A percentile compares a stretch with the other conserved stretches of the same genome.
These are phyloP conservation scores for Alternaria postmessia DNA, from an alignment of 2,329 filamentous ascomycete genomes.

Conservation along the genomic window DNA sequence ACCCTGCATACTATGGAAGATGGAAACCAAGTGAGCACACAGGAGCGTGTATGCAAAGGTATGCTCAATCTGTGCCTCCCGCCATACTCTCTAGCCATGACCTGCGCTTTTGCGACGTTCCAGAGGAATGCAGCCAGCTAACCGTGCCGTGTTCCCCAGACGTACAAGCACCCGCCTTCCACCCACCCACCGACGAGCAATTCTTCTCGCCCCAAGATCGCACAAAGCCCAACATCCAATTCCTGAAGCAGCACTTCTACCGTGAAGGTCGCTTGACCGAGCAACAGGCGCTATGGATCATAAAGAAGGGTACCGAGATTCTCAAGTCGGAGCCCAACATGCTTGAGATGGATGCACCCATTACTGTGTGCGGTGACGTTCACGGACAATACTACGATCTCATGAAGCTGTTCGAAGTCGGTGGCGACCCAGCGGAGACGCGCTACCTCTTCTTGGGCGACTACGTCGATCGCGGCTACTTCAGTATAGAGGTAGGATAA, in stretches of 20 bases:
- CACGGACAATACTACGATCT: conserved; percentile 99
- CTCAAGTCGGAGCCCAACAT: conserved; percentile 92
- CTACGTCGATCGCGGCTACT: conserved; percentile 98
- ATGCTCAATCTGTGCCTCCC: conserved; percentile 35
- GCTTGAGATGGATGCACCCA: conserved; percentile 98
- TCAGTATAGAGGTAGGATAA: conserved; percentile 82
- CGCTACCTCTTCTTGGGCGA: conserved; percentile 96
- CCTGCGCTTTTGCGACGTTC: conserved; percentile 3
- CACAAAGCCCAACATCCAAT: conserved; percentile 88
- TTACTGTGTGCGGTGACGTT: conserved; percentile 97
- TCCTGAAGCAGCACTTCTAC: conserved; percentile 98
- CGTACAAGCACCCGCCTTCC: conserved; percentile 95
- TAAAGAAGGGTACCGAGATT: conserved; percentile 85
- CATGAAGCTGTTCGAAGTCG: conserved; percentile 99
- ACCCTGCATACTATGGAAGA: conserved; percentile 99
- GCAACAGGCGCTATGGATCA: conserved; percentile 96
- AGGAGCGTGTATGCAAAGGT: conserved; percentile 99
- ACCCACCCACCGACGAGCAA: conserved; percentile 89
- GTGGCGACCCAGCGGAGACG: conserved; percentile 94
- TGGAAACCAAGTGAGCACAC: conserved; percentile 90
- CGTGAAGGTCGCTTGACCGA: conserved; percentile 96
- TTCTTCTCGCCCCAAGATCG: conserved; percentile 90
- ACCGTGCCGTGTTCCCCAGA: conserved; percentile 64
- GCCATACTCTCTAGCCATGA: conserved; percentile 7
- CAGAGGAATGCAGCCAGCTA: conserved; percentile 33